phyloP scores from a whole-genome alignment of 306 rosid species.

The Alnus glutinosa region DNA sequence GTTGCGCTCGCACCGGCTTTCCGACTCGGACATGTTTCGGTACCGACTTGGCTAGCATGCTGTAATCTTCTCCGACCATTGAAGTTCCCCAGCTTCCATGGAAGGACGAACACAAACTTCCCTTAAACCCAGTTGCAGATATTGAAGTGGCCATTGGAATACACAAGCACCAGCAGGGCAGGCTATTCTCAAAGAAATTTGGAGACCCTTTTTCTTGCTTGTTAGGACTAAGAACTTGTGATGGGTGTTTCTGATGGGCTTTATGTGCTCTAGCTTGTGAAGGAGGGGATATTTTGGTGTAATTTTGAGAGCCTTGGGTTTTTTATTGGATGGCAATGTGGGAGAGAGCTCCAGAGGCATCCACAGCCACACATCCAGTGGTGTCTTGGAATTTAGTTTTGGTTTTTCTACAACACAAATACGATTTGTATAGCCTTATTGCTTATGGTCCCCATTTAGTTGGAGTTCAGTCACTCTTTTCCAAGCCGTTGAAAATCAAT shows the following conservation, averaged over 20 bases:
- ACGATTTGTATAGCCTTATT: neutral
- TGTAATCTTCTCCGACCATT: constrained; percentile 68
- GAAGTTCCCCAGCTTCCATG: constrained; percentile 66
- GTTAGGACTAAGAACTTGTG: constrained; percentile 19
- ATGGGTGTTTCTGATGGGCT: constrained; percentile 31
- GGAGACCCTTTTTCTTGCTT: neutral
- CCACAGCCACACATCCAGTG: constrained; percentile 49
- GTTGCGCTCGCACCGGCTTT: constrained; percentile 57
- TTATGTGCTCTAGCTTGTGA: constrained; percentile 38
- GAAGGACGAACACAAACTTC: constrained; percentile 9
- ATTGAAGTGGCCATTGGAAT: constrained; percentile 65
- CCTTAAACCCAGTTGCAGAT: constrained; percentile 57
- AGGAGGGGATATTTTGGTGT: constrained; percentile 59
- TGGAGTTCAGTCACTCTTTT: neutral
- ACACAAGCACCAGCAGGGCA: neutral
- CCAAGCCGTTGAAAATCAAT: neutral
- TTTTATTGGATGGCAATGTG: constrained; percentile 42
- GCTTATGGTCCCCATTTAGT: neutral
- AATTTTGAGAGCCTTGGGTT: constrained; percentile 63
- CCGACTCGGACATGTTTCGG: constrained; percentile 56
- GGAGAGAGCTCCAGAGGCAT: constrained; percentile 22
- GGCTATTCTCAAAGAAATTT: neutral
- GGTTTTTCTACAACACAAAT: neutral
- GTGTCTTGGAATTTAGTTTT: constrained; percentile 50
- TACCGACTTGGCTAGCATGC: constrained; percentile 46